Base-by-base conservation (phyloP, 768 basidiomycete species). In the Tricholoma flavovirens region DNA sequence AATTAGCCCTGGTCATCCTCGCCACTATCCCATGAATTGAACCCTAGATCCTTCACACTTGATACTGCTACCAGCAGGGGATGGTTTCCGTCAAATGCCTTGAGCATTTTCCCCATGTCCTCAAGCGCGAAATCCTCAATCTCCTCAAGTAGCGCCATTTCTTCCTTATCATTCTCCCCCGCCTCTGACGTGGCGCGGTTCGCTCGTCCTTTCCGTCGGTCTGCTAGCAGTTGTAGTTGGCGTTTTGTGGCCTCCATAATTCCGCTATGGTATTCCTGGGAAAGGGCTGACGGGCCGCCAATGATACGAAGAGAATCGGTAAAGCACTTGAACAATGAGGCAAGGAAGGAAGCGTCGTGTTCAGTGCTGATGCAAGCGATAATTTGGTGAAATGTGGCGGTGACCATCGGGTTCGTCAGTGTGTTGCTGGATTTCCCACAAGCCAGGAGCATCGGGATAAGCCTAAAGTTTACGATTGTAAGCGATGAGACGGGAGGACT, bases 121-220 rank as follows among this genome's bases (percentile, higher is more conserved):
- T 90, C 88, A 60, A 90, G 66, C 61, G 83, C 86, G 64, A 87
- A 90, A 55, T 88, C 88, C 67, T 90, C 90, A 71, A 90, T 84
- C 75, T 93, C 89, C 68, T 92, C 88, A 36, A 88, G 65, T 53
- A 90, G 66, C 66, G 80, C 80, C 60, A 88, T 69, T 59, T 91
- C 88, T 59, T 90, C 87, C 56, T 73, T 72, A 51, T 90, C 87
- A 53, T 59, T 70, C 55, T 71, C 73, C 26, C 58, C 62, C 19
- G 64, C 67, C 48, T 60, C 59, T 11, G 54, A 55, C 45, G 66
- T 62, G 12, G 69, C 69, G 15, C 75, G 62, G 56, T 75, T 68
- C 4, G 76, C 68, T 19, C 89, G 78, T 2, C 75, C 67, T 59
- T 83, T 83, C 21, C 90, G 81, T 60, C 77, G 77, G 36, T 90